phyloP scores from a whole-genome alignment of 1,284 basidiomycete species.

The Melampsora larici-populina region DNA sequence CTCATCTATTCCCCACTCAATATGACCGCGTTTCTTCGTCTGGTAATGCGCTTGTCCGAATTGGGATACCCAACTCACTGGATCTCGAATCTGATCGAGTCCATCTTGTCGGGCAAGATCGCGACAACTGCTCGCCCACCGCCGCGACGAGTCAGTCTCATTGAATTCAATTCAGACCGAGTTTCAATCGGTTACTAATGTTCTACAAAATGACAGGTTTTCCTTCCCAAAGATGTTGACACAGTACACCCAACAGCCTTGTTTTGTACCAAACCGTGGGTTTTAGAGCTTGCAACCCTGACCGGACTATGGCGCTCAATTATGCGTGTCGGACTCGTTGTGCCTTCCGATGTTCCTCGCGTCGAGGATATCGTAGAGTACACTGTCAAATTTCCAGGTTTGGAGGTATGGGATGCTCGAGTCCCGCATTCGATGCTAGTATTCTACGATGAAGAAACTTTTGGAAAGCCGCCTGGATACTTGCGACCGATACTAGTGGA shows the following conservation, averaged over 20 bases:
- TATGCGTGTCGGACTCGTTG: background rate
- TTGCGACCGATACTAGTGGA: background rate
- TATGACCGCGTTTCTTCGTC: constrained; percentile 2
- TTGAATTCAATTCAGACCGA: background rate
- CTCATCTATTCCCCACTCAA: no score
- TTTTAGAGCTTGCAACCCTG: background rate
- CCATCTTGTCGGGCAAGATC: background rate
- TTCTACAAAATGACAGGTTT: background rate
- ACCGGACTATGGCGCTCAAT: background rate
- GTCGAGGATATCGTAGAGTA: background rate
- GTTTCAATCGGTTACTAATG: background rate
- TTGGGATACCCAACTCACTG: no score
- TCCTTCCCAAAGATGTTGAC: background rate
- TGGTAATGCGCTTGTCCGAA: background rate
- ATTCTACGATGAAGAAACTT: background rate
- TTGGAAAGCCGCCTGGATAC: background rate
- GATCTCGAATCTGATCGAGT: background rate
- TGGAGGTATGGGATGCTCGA: background rate
- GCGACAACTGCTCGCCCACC: background rate
- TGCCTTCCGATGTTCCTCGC: background rate
- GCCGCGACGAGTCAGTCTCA: background rate
- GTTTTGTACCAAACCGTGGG: background rate
- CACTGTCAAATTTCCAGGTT: background rate
- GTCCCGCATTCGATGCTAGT: no score
- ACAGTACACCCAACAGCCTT: background rate